A percentile compares a stretch with the other conserved stretches of the same genome.
Conservation (phyloP, 2,329 filamentous ascomycete genomes). For the Nannizziopsis arthrosporioides region DNA sequence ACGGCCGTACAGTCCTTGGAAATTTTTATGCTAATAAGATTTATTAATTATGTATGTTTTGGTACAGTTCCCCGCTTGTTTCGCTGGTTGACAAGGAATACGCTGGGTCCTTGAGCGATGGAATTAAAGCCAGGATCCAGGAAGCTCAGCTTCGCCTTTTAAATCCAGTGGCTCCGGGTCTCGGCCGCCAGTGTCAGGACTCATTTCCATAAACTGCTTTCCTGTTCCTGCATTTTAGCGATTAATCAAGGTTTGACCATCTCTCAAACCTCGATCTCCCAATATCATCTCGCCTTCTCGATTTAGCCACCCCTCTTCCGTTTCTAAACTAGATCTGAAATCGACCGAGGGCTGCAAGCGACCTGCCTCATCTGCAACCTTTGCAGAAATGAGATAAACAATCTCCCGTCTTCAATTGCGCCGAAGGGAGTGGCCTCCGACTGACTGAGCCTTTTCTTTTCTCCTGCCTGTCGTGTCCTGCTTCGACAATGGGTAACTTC, state of each 20-base stretch:
- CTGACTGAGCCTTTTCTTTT: neutral
- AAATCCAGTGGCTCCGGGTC: slow-evolving; percentile 1
- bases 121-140: neutral
- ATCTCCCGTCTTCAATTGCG: neutral
- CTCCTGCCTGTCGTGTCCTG: neutral
- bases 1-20: too few species aligned
- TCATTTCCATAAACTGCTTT: too few species aligned
- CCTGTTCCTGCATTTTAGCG: too few species aligned
- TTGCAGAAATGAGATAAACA: neutral
- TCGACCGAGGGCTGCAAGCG: neutral
- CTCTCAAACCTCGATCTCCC: too few species aligned
- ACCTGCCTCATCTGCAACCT: neutral
- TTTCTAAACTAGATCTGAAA: too few species aligned
- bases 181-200: neutral
- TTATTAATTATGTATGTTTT: too few species aligned
- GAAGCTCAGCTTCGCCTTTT: neutral
- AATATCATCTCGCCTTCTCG: too few species aligned
- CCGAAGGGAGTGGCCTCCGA: neutral
- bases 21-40: too few species aligned
- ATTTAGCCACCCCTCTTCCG: too few species aligned
- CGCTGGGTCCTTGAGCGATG: neutral
- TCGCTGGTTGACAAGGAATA: too few species aligned
- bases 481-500: neutral
- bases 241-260: too few species aligned
- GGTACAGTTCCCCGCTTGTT: too few species aligned